Evolutionary conservation across 139 green algal genomes (phyloP).

Genomic region (Tetradesmus lagerheimii): DNA sequence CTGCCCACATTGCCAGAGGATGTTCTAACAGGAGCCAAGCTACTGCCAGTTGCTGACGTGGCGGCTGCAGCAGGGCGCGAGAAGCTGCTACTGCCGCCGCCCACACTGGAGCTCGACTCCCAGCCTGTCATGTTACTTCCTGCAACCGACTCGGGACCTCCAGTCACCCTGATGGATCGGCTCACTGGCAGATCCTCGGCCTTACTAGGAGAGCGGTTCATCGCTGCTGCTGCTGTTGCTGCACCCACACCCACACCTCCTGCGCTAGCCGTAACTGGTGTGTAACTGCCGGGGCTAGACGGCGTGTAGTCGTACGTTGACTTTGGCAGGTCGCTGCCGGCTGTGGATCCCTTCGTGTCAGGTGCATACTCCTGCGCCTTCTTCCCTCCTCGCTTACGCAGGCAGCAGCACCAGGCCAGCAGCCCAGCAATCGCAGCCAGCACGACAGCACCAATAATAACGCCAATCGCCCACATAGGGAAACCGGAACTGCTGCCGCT

Average conservation of each 20-base stretch:
- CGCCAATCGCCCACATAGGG: constrained; percentile 27
- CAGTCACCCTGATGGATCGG: neutral
- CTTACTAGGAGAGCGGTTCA: neutral
- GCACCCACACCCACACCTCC: neutral
- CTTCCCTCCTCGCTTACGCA: neutral
- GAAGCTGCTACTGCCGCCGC: neutral
- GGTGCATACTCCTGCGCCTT: constrained; percentile 4
- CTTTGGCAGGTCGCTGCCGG: constrained; percentile 4
- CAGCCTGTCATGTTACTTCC: neutral
- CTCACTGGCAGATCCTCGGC: constrained; percentile 27
- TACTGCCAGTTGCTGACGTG: neutral
- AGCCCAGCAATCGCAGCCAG: neutral
- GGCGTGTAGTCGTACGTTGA: constrained; percentile 21
- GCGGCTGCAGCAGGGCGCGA: neutral
- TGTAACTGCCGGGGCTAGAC: neutral
- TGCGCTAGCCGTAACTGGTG: neutral
- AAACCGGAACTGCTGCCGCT: neutral
- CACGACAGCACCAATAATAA: constrained; percentile 22
- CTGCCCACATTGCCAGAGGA: neutral
- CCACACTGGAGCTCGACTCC: neutral
- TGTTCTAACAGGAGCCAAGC: neutral
- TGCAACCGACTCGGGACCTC: neutral
- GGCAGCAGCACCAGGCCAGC: constrained; percentile 13
- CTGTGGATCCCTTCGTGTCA: neutral
- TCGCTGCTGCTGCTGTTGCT: neutral